Evolutionary conservation across 805 yeast genomes (phyloP), one percentile per base, ranked within the genome.

Genomic region (Vanderwaltozyma yarrowii): DNA sequence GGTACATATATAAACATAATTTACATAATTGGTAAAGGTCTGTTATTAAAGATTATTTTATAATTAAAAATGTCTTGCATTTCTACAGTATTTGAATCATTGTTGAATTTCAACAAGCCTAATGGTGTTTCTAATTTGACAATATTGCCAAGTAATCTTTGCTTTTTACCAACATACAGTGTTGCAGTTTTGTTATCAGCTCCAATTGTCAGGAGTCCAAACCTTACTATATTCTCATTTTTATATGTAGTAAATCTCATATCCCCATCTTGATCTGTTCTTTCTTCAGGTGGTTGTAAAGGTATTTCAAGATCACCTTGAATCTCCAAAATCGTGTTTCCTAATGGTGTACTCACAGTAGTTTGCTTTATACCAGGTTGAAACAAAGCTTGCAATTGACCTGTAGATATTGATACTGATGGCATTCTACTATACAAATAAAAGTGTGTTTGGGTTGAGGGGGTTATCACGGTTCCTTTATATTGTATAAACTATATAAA

Each of bases 21-120:
- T 64, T 54, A 80, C 88, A 81, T 80, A 35, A 81, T 76, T 4
- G 94, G 94, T 36, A 83, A 62, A 0, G 94, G 92, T 44, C 94
- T 66, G 29, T 73, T 72, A 35, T 67, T 72, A 52, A 83, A 83
- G 8, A 78, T 66, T 15, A 81, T 57, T 50, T 78, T 80, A 43
- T 71, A 67, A 24, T 60, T 60, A 3, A 83, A 67, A 1, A 83
- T 60, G 52, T 81, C 89, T 9, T 77, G 58, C 46, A 81, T 58
- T 43, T 73, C 62, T 4, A 80, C 69, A 3, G 55, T 46, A 3
- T 59, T 56, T 9, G 54, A 54, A 1, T 45, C 44, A 4, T 43
- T 42, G 16, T 47, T 45, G 16, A 80, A 65, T 46, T 68, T 66
- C 46, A 83, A 46, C 9, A 83, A 61, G 0, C 78, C 92, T 33